Evolutionary conservation across 176 grass and related monocot genomes (phyloP).

Genomic region (Chrysopogon serrulatus): DNA sequence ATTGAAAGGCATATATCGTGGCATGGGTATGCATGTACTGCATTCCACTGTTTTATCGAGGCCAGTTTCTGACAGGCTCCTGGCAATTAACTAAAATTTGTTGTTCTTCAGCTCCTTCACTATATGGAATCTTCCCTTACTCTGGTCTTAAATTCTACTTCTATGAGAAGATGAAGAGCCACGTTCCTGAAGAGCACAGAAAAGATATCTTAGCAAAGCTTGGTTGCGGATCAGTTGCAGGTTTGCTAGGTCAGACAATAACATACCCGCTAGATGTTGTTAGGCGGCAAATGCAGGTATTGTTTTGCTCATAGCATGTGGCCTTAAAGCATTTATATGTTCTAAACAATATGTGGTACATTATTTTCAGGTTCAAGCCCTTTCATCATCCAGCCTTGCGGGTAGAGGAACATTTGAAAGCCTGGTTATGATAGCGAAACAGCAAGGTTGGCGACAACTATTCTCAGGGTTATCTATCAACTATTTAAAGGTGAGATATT

Average conservation of each 20-base stretch:
- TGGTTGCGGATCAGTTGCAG: constrained; percentile 86
- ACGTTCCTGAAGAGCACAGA: constrained; percentile 77
- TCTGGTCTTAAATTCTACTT: constrained; percentile 98
- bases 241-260: constrained; percentile 94
- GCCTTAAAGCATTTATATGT: neutral
- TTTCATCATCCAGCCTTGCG: constrained; percentile 41
- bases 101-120: constrained; percentile 65
- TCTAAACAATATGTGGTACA: neutral
- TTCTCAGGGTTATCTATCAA: constrained; percentile 97
- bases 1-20: constrained; percentile 80
- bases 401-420: constrained; percentile 72
- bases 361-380: constrained; percentile 59
- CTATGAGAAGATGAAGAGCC: constrained; percentile 92
- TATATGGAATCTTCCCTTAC: constrained; percentile 98
- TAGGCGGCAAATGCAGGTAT: constrained; percentile 97
- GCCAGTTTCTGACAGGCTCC: neutral
- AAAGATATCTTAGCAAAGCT: constrained; percentile 78
- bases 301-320: constrained; percentile 1
- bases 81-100: constrained; percentile 8
- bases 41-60: neutral
- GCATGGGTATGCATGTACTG: constrained; percentile 62
- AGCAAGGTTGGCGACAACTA: constrained; percentile 82
- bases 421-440: constrained; percentile 60
- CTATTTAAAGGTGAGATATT: constrained; percentile 76
- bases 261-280: constrained; percentile 97